These are phyloP conservation scores for Blastobotrys malaysiensis DNA, from an alignment of 1,139 yeast genomes.

Conservation along the genomic window DNA sequence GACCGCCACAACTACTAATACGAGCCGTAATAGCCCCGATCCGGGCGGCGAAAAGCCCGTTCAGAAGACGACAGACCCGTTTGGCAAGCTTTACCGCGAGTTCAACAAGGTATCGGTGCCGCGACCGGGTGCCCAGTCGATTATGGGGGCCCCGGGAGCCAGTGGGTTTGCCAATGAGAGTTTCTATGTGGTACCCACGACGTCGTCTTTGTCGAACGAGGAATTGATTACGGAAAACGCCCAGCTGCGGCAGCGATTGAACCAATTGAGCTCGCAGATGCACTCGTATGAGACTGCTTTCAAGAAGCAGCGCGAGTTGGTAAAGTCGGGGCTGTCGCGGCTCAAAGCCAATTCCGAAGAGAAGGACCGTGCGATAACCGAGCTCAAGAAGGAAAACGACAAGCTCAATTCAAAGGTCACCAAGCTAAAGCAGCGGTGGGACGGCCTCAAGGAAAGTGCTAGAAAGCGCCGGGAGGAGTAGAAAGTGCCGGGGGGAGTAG, in stretches of 20 bases:
- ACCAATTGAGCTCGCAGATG: conserved; percentile 19
- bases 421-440: conserved; percentile 36
- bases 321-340: conserved; percentile 28
- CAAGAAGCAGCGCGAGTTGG: conserved; percentile 29
- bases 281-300: conserved; percentile 33
- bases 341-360: conserved; percentile 23
- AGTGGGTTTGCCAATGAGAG: conserved; percentile 21
- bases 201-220: conserved; percentile 18
- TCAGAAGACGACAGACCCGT: neutral
- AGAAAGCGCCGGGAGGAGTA: conserved; percentile 28
- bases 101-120: neutral
- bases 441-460: conserved; percentile 35
- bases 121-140: neutral
- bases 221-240: conserved; percentile 25
- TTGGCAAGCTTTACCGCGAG: neutral
- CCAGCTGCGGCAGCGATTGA: conserved; percentile 23
- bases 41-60: conserved; percentile 1
- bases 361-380: conserved; percentile 30
- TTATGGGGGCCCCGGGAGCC: neutral
- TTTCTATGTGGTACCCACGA: conserved; percentile 29
- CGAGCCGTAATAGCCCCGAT: neutral
- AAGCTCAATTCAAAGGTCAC: conserved; percentile 33
- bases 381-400: conserved; percentile 33
- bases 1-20: neutral
- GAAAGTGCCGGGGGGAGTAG: no score